Percentiles rank a stretch among this genome's conserved stretches.
Evolutionary conservation across 805 yeast species (phyloP).

Genomic region (Starmerella cellae): DNA sequence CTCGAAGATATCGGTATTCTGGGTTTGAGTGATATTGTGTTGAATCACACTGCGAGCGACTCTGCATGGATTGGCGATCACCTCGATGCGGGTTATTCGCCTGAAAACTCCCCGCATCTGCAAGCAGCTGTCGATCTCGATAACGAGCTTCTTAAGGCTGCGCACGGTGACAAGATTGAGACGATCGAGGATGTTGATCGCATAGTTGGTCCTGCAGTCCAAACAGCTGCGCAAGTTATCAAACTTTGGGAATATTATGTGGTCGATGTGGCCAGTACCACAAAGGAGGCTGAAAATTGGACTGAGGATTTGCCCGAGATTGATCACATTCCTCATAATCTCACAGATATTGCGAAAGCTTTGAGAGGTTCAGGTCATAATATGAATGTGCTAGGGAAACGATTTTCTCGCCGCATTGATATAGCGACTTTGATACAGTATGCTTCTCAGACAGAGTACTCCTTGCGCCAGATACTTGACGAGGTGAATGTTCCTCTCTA

Average conservation of each 20-base stretch:
- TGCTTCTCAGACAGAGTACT: conserved; percentile 27
- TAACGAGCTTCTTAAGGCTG: conserved; percentile 42
- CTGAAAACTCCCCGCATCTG: conserved; percentile 79
- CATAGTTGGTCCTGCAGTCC: conserved; percentile 54
- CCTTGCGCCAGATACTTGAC: conserved; percentile 41
- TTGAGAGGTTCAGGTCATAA: conserved; percentile 32
- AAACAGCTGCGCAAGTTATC: conserved; percentile 35
- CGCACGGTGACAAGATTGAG: conserved; percentile 38
- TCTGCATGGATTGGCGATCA: conserved; percentile 73
- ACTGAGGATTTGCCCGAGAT: conserved; percentile 37
- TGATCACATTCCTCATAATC: conserved; percentile 20
- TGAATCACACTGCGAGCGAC: conserved; percentile 89
- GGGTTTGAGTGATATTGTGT: conserved; percentile 80
- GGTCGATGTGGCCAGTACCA: conserved; percentile 32
- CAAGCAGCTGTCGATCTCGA: conserved; percentile 76
- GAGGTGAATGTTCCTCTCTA: conserved; percentile 67
- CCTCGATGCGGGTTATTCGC: conserved; percentile 84
- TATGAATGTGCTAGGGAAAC: conserved; percentile 34
- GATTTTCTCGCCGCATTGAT: conserved; percentile 47
- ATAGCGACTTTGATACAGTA: conserved; percentile 39
- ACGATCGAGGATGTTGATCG: conserved; percentile 41
- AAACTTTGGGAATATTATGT: conserved; percentile 84
- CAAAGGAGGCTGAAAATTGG: conserved; percentile 20
- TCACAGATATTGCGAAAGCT: conserved; percentile 30
- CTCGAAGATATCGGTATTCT: conserved; percentile 47